Base-by-base conservation (phyloP, 2,329 filamentous ascomycete genomes). In the Zarea fungicola region DNA sequence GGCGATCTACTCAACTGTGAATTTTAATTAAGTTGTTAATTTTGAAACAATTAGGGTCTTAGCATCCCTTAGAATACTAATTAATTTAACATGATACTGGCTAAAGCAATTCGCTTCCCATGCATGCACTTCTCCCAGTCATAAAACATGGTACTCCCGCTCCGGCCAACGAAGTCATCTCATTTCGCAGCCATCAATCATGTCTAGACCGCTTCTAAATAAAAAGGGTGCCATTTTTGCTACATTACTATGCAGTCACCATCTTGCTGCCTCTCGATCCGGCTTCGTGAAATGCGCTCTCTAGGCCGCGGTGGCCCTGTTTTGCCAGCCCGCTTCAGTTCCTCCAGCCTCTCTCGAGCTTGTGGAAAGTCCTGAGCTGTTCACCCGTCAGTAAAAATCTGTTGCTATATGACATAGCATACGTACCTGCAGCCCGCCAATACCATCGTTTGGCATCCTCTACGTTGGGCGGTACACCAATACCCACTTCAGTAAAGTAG, bases 371-470 rank as follows among this genome's bases (percentile, higher is more conserved):
- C 89, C 72, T 97, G 92, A 51, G 91, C 92, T 96, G 32, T 19
- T n/a, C 4, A n/a, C 39, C 31, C 28, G 5, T 19, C 29, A n/a
- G 44, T 41, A 16, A 44, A 34, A 43, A 9, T 36, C 11, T 32
- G 37, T 11, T 26, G 32, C 10, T 36, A 46, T 8, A 9, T 8
- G 8, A 29, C 28, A 29, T 14, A n/a, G 10, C 29, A 44, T 52
- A 83, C 89, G 82, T 76, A 96, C 92, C 87, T 64, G 93, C 93
- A 68, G 93, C 91, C 65, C 92, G 80, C 80, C 91, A 96, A 70
- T 99, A 99, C 93, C 93, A 99, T 59, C 90, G 81, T 76, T 95
- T 96, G 19, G 92, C 93, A 69, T 97, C 93, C 60, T 99, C 93
- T 58, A 96, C 61, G 64, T 92, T 95, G 8, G 87, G 83, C 14